A percentile compares a stretch with the other conserved stretches of the same genome.
Conservation (phyloP, 2,329 filamentous ascomycete genomes). For the Fusarium sp. region DNA sequence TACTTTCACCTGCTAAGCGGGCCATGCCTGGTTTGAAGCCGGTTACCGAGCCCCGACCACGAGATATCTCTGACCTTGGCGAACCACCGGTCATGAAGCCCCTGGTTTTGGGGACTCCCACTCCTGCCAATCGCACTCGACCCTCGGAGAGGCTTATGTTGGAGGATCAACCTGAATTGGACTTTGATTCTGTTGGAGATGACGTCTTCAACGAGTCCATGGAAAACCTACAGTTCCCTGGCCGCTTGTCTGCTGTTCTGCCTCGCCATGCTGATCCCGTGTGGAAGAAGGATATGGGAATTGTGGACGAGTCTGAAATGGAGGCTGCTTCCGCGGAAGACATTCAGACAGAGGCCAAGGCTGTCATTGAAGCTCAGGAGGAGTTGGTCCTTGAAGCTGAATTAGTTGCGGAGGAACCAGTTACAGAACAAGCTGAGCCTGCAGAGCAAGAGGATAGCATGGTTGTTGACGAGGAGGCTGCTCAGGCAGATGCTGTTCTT, state of each 20-base stretch:
- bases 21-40: constrained; percentile 51
- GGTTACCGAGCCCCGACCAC: constrained; percentile 44
- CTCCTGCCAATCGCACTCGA: constrained; percentile 38
- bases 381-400: constrained; percentile 5
- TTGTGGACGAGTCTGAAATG: constrained; percentile 45
- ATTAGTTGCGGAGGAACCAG: neutral
- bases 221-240: constrained; percentile 55
- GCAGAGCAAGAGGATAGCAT: constrained; percentile 40
- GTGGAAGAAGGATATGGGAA: constrained; percentile 49
- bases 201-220: constrained; percentile 51
- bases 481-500: constrained; percentile 23
- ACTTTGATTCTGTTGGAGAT: constrained; percentile 41
- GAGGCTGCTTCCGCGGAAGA: constrained; percentile 18
- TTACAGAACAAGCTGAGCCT: constrained; percentile 20
- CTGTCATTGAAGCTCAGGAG: constrained; percentile 1
- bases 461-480: constrained; percentile 37
- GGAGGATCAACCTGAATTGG: constrained; percentile 47
- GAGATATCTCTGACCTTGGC: constrained; percentile 34
- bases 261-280: constrained; percentile 57
- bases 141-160: constrained; percentile 54
- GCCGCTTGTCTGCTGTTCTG: constrained; percentile 58
- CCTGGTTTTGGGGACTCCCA: constrained; percentile 49
- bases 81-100: constrained; percentile 53
- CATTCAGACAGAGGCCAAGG: constrained; percentile 1
- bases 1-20: constrained; percentile 65